These are phyloP conservation scores for Scutellaria barbata DNA, from an alignment of 257 asterid genomes.

Conservation along the genomic window DNA sequence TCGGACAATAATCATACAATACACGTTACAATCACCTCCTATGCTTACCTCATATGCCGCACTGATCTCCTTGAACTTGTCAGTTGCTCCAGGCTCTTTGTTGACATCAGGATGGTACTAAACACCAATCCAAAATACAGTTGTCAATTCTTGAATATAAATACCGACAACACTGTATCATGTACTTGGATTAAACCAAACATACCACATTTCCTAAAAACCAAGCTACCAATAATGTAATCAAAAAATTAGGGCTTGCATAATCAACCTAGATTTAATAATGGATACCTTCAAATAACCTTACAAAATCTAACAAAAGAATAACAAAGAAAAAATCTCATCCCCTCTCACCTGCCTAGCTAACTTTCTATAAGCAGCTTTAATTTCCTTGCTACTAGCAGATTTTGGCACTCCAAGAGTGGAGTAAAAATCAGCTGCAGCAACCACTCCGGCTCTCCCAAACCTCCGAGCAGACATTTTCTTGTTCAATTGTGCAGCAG, in stretches of 20 bases:
- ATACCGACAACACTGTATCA: not conserved
- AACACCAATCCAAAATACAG: conserved; percentile 35
- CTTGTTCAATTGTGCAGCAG: conserved; percentile 58
- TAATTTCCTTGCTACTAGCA: conserved; percentile 79
- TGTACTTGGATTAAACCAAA: conserved; percentile 8
- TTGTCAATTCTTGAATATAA: conserved; percentile 12
- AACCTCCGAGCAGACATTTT: conserved; percentile 66
- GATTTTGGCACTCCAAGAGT: conserved; percentile 96
- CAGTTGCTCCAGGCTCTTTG: conserved; percentile 95
- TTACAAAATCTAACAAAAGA: conserved; percentile 13
- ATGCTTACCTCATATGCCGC: conserved; percentile 93
- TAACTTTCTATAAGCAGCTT: conserved; percentile 89
- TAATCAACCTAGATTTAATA: conserved; percentile 28
- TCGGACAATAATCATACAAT: conserved; percentile 14
- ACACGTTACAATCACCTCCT: conserved; percentile 13
- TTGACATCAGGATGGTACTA: conserved; percentile 98
- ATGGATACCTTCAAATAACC: not conserved
- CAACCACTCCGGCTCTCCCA: conserved; percentile 67
- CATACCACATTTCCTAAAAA: not conserved
- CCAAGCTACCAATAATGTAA: not conserved
- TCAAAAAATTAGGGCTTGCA: not conserved
- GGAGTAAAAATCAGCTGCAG: conserved; percentile 93
- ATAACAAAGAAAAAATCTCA: conserved; percentile 23
- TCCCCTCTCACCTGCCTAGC: conserved; percentile 83
- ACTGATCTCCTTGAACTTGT: conserved; percentile 94